These are phyloP conservation scores for Trypanosoma congolense DNA, from an alignment of 208 protist genomes.

Conservation along the genomic window DNA sequence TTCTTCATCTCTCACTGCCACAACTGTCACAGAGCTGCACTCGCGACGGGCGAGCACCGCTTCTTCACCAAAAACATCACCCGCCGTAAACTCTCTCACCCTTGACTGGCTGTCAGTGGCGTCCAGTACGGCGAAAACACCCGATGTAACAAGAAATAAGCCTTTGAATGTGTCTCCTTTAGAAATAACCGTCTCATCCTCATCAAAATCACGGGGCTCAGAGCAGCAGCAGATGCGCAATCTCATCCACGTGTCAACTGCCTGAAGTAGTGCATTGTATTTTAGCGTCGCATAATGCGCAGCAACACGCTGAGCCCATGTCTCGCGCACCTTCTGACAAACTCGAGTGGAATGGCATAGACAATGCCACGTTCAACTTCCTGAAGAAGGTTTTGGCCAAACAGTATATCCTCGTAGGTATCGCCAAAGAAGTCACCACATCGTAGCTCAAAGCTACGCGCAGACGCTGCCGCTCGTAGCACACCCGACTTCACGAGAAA, in stretches of 20 bases:
- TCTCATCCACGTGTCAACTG: conserved; percentile 41
- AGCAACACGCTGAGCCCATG: conserved; percentile 33
- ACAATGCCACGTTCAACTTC: conserved; percentile 56
- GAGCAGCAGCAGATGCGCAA: conserved; percentile 50
- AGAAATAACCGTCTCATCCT: conserved; percentile 29
- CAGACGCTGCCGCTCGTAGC: conserved; percentile 34
- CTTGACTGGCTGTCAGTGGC: conserved; percentile 1
- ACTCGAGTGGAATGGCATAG: conserved; percentile 48
- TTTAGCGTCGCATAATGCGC: conserved; percentile 27
- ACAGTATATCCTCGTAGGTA: conserved; percentile 32
- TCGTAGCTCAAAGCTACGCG: conserved; percentile 30
- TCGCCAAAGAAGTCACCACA: conserved; percentile 76
- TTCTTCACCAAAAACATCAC: conserved; percentile 63
- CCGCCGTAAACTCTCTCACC: conserved; percentile 26
- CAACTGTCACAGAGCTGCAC: conserved; percentile 53
- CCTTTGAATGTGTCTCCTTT: conserved; percentile 24
- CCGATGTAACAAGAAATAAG: conserved; percentile 40
- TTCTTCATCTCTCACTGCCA: conserved; percentile 22
- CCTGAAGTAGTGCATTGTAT: conserved; percentile 41
- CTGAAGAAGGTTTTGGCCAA: conserved; percentile 29
- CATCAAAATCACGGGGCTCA: conserved; percentile 2
- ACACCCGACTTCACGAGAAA: conserved; percentile 64
- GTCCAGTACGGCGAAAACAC: conserved; percentile 30
- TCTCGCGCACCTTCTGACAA: conserved; percentile 22
- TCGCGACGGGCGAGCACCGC: conserved; percentile 32